phyloP scores from a whole-genome alignment of 345 rosid genomes.

The Camelina sativa region DNA sequence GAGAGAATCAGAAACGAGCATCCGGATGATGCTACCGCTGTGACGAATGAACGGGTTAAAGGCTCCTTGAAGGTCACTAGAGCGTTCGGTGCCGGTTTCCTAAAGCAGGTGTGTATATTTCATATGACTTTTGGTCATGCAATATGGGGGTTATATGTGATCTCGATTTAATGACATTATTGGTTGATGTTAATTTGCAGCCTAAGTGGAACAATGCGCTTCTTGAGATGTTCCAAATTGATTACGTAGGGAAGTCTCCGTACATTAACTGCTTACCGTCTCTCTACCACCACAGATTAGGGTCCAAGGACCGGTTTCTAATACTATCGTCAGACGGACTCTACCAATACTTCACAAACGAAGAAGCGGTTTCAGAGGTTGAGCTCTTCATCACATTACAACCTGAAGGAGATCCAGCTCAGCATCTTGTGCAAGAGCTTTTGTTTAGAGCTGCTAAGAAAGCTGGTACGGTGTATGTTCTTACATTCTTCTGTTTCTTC shows the following conservation, averaged over 20 bases:
- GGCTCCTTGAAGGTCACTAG: constrained; percentile 95
- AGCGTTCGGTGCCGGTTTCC: constrained; percentile 95
- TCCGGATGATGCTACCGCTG: constrained; percentile 71
- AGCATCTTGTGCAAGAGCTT: constrained; percentile 85
- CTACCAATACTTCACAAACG: constrained; percentile 87
- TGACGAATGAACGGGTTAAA: constrained; percentile 85
- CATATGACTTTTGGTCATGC: not conserved
- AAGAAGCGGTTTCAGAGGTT: constrained; percentile 83
- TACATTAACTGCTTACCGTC: constrained; percentile 75
- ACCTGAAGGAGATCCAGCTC: constrained; percentile 98
- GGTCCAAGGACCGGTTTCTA: constrained; percentile 76
- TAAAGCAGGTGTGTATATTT: constrained; percentile 67
- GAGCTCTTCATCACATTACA: constrained; percentile 81
- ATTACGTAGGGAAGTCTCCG: constrained; percentile 76
- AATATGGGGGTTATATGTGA: not conserved
- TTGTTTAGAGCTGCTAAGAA: constrained; percentile 90
- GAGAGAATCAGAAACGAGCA: constrained; percentile 80
- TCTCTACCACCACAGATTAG: constrained; percentile 78
- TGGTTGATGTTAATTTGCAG: constrained; percentile 48
- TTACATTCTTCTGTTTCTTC: not conserved
- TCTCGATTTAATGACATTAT: constrained; percentile 6
- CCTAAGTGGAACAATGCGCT: constrained; percentile 92
- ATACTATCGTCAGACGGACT: constrained; percentile 87
- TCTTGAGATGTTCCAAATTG: constrained; percentile 87
- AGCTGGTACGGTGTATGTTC: constrained; percentile 62